Evolutionary conservation across 495 filamentous ascomycete genomes (phyloP).

Genomic region (Daldinia loculata): DNA sequence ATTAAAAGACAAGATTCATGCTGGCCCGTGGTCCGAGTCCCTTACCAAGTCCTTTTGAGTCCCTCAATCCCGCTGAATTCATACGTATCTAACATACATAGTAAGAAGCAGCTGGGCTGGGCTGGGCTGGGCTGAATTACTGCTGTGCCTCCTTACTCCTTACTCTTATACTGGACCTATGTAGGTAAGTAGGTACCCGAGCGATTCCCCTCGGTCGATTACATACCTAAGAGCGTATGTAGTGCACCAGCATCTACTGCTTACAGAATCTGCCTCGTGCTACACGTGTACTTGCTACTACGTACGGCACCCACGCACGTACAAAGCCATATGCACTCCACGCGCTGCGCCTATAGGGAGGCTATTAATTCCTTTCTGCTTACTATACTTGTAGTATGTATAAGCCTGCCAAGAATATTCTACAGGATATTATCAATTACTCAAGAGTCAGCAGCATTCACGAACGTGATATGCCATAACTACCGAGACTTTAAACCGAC

Average conservation of each 20-base stretch:
- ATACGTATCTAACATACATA: not conserved
- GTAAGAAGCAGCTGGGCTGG: not conserved
- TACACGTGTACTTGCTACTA: not conserved
- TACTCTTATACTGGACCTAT: not conserved
- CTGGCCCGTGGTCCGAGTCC: conserved; percentile 28
- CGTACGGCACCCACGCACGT: not conserved
- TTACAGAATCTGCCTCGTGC: conserved; percentile 10
- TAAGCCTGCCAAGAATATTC: conserved; percentile 26
- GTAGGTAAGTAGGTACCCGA: conserved; percentile 2
- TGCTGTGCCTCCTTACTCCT: not conserved
- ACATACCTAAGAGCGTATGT: conserved; percentile 11
- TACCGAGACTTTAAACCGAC: conserved; percentile 24
- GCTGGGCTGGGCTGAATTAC: conserved; percentile 3
- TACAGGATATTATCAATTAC: conserved; percentile 17
- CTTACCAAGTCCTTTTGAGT: conserved; percentile 7
- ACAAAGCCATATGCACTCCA: conserved; percentile 15
- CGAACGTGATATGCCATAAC: conserved; percentile 29
- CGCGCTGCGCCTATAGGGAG: conserved; percentile 20
- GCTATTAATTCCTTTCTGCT: conserved; percentile 38
- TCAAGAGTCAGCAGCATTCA: conserved; percentile 27
- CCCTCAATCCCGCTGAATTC: not conserved
- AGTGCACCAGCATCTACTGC: conserved; percentile 4
- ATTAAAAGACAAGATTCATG: conserved; percentile 42
- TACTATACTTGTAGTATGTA: conserved; percentile 35
- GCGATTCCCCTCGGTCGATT: conserved; percentile 23